Conservation (phyloP, 495 filamentous ascomycete species). For the Talaromyces thailandensis region DNA sequence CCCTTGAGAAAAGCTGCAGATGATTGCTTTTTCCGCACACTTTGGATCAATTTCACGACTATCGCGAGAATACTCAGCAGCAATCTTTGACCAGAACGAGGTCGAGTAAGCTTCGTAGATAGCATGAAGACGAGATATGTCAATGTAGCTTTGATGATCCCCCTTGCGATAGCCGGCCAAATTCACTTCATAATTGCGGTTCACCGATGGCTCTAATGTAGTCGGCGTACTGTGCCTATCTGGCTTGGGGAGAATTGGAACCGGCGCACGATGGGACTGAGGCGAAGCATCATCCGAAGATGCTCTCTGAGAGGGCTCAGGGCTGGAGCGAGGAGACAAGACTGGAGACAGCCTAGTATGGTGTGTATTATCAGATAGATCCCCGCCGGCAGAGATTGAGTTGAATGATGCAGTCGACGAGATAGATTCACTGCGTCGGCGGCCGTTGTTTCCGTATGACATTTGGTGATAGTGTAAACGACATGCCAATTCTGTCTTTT, state of each 20-base stretch:
- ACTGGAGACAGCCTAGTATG: conserved; percentile 22
- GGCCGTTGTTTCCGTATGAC: conserved; percentile 68
- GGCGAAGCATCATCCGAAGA: conserved; percentile 3
- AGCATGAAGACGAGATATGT: conserved; percentile 56
- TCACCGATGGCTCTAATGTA: conserved; percentile 16
- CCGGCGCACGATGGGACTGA: conserved; percentile 32
- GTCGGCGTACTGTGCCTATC: conserved; percentile 20
- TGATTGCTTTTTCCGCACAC: conserved; percentile 55
- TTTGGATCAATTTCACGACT: conserved; percentile 45
- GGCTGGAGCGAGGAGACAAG: conserved; percentile 35
- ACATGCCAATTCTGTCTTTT: conserved; percentile 80
- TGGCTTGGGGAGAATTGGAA: conserved; percentile 55
- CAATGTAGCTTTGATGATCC: conserved; percentile 33
- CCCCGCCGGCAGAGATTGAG: conserved; percentile 16
- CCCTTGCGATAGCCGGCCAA: conserved; percentile 22
- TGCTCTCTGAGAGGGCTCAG: conserved; percentile 22
- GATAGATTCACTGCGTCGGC: conserved; percentile 55
- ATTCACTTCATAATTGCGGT: conserved; percentile 1
- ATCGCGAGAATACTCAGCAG: conserved; percentile 53
- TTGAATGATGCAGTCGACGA: conserved; percentile 40
- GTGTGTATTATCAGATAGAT: conserved; percentile 14
- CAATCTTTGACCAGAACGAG: conserved; percentile 65
- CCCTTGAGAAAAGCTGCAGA: not conserved
- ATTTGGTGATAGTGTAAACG: conserved; percentile 79
- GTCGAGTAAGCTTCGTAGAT: conserved; percentile 61